phyloP scores from a whole-genome alignment of 2,329 filamentous ascomycete genomes.

The Phyllosticta citribraziliensis region DNA sequence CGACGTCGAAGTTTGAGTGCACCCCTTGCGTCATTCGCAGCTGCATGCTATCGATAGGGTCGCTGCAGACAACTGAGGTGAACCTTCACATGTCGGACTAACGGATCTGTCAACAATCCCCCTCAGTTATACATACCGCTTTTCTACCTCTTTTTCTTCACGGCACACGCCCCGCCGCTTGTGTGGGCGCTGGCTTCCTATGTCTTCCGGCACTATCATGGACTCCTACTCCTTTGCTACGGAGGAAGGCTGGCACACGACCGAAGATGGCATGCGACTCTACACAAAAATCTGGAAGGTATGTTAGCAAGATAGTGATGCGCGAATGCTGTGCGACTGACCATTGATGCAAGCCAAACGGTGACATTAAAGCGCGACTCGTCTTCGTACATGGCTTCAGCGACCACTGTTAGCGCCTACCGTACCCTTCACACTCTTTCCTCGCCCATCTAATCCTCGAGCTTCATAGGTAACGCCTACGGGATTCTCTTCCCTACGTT shows the following conservation, averaged over 20 bases:
- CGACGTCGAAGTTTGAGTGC: not conserved
- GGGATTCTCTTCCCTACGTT: constrained; percentile 62
- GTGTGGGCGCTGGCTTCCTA: not conserved
- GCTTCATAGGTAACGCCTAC: constrained; percentile 56
- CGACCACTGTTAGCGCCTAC: constrained; percentile 53
- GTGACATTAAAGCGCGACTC: constrained; percentile 56
- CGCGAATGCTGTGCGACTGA: constrained; percentile 3
- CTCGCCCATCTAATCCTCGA: not conserved
- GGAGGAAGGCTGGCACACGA: constrained; percentile 42
- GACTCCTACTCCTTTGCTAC: constrained; percentile 16
- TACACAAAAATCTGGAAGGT: constrained; percentile 56
- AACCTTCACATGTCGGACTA: not conserved
- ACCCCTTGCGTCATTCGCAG: not conserved
- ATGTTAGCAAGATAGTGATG: constrained; percentile 1
- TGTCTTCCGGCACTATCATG: not conserved
- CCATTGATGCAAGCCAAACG: constrained; percentile 40
- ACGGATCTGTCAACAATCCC: not conserved
- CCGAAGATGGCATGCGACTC: constrained; percentile 43
- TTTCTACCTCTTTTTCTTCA: not conserved
- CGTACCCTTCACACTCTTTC: not conserved
- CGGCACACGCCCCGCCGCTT: not conserved
- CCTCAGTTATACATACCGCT: not conserved
- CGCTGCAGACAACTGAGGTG: not conserved
- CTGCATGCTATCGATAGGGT: not conserved
- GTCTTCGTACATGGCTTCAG: constrained; percentile 85